Evolutionary conservation across 2,329 filamentous ascomycete species (phyloP).

Genomic region (Anthostomella pinea): DNA sequence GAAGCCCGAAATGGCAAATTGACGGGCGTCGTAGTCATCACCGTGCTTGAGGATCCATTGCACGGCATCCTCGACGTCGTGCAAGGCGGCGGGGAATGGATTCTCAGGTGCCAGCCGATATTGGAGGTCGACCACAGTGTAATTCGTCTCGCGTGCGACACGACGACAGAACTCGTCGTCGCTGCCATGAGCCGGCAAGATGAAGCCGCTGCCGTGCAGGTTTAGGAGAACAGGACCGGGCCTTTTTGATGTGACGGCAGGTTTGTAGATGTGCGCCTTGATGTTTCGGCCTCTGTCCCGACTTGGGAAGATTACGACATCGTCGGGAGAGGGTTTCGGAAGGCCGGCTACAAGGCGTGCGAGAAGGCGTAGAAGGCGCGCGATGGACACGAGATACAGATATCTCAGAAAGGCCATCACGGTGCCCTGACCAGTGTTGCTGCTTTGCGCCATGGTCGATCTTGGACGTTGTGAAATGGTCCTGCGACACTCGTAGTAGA

Average conservation of each 20-base stretch:
- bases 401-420: too few species aligned
- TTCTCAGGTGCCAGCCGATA: constrained; percentile 40
- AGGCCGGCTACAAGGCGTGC: too few species aligned
- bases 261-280: constrained; percentile 28
- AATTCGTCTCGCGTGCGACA: constrained; percentile 26
- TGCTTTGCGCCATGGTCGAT: too few species aligned
- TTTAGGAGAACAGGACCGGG: constrained; percentile 33
- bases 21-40: constrained; percentile 9
- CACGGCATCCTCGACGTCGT: constrained; percentile 38
- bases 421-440: too few species aligned
- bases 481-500: too few species aligned
- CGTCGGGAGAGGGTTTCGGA: too few species aligned
- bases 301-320: constrained; percentile 24
- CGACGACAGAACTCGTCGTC: constrained; percentile 37
- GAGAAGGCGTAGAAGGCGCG: too few species aligned
- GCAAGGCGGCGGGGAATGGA: constrained; percentile 35
- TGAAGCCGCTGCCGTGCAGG: constrained; percentile 35
- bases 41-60: constrained; percentile 2
- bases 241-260: constrained; percentile 3
- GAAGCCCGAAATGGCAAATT: constrained; percentile 44
- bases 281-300: constrained; percentile 28
- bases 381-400: too few species aligned
- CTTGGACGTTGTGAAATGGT: too few species aligned
- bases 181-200: constrained; percentile 35
- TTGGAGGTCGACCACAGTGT: constrained; percentile 31